Base-by-base conservation (phyloP, 2,329 filamentous ascomycete genomes). In the Stagonosporopsis vannaccii region DNA sequence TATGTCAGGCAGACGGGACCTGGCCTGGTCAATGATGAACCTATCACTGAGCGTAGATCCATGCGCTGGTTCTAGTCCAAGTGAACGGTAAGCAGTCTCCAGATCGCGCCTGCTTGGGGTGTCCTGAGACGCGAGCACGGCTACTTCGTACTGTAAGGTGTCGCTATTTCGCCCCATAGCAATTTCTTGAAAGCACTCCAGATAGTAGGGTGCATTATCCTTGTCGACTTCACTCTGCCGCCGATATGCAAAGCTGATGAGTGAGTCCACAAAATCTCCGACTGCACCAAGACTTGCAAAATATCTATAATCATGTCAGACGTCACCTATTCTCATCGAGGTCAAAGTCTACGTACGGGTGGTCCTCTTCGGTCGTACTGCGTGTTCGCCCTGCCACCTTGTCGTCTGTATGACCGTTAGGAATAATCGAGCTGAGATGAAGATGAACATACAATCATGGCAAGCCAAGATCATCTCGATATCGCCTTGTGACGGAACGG, bases 281-380 rank as follows among this genome's bases (percentile, higher is more conserved):
- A 86, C 71, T 13, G 82, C 81, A 20, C 89, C 89, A 20, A 91
- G 77, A 60, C 85, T 84, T 45, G 85, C 84, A 69, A 88, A 89
- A 62, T 82, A 79, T 58, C 78, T 78, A 53, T 73, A 66, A 74
- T 62, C 58, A 58, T 59, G 43, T 57, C 30, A 57, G 54, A 30
- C 56, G 23, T 11, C 4, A 7, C 2, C 25, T 15, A 6, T 32
- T 9, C 2, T 46, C 3, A 2, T 36, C 26, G 12, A 28, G 12
- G 15, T 19, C 13, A 25, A 3, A 36, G 28, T 22, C 6, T 36
- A 63, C 67, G 22, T 56, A 75, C 60, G 74, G 74, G 58, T 76
- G 74, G 35, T 76, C 72, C 51, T 76, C 74, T 42, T 74, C 72
- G 43, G 65, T 63, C 25, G 65, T 62, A 44, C 51, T 69, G n/a